A percentile compares a stretch with the other conserved stretches of the same genome.
These are phyloP conservation scores for Athelia psychrophila DNA, from an alignment of 1,284 basidiomycete genomes.

Conservation along the genomic window DNA sequence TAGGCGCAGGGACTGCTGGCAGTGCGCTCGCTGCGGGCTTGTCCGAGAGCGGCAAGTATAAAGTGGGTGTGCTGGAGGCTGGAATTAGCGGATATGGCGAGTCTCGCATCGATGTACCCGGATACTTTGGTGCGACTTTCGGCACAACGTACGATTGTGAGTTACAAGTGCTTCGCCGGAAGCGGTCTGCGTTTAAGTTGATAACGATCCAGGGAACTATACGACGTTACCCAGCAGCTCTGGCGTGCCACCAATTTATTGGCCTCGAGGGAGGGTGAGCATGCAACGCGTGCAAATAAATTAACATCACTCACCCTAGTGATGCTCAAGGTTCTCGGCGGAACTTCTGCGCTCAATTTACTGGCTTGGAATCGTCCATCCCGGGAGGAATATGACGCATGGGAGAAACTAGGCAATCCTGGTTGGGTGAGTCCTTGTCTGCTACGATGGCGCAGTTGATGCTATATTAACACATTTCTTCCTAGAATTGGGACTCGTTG, in stretches of 20 bases:
- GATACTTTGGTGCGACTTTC: background rate
- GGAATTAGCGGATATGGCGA: constrained; percentile 13
- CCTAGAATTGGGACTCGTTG: background rate
- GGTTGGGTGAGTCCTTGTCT: constrained; percentile 10
- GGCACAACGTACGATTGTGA: background rate
- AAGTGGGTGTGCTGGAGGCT: constrained; percentile 9
- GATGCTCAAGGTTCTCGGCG: constrained; percentile 8
- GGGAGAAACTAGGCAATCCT: constrained; percentile 9
- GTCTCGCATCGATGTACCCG: constrained; percentile 21
- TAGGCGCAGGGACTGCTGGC: constrained; percentile 1
- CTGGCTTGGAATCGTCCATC: constrained; percentile 10
- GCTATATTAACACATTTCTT: background rate
- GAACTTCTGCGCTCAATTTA: constrained; percentile 10
- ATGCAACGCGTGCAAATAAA: background rate
- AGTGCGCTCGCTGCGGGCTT: background rate
- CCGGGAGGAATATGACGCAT: constrained; percentile 10
- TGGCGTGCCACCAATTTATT: background rate
- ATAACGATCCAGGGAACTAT: background rate
- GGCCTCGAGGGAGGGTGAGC: background rate
- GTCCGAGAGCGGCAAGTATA: constrained; percentile 2
- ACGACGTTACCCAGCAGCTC: background rate
- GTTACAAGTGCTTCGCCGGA: background rate
- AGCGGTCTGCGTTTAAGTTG: background rate
- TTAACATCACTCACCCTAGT: background rate
- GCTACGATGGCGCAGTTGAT: background rate